Percentiles rank a stretch among this genome's conserved stretches.
These are phyloP conservation scores for Aspergillus fijiensis DNA, from an alignment of 2,329 filamentous ascomycete genomes.

Conservation along the genomic window DNA sequence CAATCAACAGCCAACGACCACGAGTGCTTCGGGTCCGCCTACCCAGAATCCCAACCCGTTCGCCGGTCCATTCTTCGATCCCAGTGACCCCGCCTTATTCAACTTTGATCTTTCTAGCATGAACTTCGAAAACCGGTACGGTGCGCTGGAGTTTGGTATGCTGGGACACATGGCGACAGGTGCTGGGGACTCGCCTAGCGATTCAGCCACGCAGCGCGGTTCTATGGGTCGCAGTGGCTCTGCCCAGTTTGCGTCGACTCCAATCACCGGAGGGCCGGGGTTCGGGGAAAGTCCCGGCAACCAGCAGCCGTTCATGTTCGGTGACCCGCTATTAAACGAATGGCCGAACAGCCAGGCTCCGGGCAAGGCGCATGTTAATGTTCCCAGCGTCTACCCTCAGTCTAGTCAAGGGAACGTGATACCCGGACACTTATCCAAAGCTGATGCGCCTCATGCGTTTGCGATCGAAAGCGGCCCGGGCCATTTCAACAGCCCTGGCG, in stretches of 20 bases:
- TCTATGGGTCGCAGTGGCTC: constrained; percentile 47
- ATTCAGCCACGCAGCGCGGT: constrained; percentile 52
- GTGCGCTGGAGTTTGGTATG: constrained; percentile 93
- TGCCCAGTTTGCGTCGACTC: constrained; percentile 41
- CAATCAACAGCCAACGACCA: constrained; percentile 50
- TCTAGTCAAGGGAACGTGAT: constrained; percentile 37
- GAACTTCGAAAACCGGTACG: constrained; percentile 95
- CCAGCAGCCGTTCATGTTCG: constrained; percentile 47
- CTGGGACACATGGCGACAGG: constrained; percentile 94
- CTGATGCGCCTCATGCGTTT: constrained; percentile 56
- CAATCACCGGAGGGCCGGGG: constrained; percentile 30
- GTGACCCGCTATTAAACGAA: constrained; percentile 47
- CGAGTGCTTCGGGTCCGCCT: constrained; percentile 51
- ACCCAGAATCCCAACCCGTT: constrained; percentile 45
- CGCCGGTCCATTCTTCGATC: constrained; percentile 71
- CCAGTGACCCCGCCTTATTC: constrained; percentile 87
- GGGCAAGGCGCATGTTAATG: constrained; percentile 34
- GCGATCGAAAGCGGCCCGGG: constrained; percentile 60
- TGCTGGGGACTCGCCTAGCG: constrained; percentile 74
- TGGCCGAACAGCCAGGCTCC: constrained; percentile 43
- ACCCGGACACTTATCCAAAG: constrained; percentile 42
- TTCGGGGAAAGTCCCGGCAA: constrained; percentile 48
- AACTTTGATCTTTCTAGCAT: constrained; percentile 94
- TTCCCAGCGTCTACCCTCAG: constrained; percentile 35
- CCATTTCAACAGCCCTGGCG: constrained; percentile 59